A percentile compares a stretch with the other conserved stretches of the same genome.
phyloP scores from a whole-genome alignment of 2,329 filamentous ascomycete species.

The Paraconiothyrium brasiliense region DNA sequence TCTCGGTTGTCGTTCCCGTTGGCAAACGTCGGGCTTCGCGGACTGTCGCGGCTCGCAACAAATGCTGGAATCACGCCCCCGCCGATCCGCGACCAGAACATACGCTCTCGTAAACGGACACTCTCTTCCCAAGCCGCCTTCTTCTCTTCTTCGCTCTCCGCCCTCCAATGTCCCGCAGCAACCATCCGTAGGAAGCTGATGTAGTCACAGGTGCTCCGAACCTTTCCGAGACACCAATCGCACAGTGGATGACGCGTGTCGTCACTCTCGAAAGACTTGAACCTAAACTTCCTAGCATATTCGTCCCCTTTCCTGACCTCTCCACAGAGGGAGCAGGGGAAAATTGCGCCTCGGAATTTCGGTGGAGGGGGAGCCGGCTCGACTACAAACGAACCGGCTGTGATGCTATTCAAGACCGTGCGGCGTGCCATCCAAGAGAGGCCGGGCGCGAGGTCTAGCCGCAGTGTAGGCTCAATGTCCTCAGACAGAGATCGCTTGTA shows the following conservation, averaged over 20 bases:
- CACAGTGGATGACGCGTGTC: conserved; percentile 91
- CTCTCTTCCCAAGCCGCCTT: conserved; percentile 95
- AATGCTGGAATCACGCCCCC: conserved; percentile 84
- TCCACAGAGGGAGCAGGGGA: conserved; percentile 87
- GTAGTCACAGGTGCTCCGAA: conserved; percentile 91
- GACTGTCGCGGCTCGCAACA: conserved; percentile 44
- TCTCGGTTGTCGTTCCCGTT: conserved; percentile 27
- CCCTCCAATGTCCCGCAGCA: conserved; percentile 90
- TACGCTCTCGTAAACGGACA: conserved; percentile 85
- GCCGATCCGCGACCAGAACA: conserved; percentile 96
- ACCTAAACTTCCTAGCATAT: conserved; percentile 83
- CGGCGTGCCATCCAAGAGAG: conserved; percentile 93
- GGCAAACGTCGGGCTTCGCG: conserved; percentile 44
- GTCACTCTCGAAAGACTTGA: conserved; percentile 86
- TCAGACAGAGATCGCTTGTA: conserved; percentile 90
- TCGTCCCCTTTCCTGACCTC: conserved; percentile 76
- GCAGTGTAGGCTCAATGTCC: conserved; percentile 92
- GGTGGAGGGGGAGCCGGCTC: conserved; percentile 71
- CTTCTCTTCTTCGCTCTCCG: conserved; percentile 83
- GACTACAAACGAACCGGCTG: conserved; percentile 85
- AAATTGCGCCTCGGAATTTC: conserved; percentile 65
- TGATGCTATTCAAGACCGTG: conserved; percentile 82
- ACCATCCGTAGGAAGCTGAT: conserved; percentile 90
- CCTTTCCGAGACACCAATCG: conserved; percentile 82
- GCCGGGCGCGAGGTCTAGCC: conserved; percentile 87